These are phyloP conservation scores for Plasmodium sp. DNA, from an alignment of 169 alveolate genomes.

Conservation along the genomic window DNA sequence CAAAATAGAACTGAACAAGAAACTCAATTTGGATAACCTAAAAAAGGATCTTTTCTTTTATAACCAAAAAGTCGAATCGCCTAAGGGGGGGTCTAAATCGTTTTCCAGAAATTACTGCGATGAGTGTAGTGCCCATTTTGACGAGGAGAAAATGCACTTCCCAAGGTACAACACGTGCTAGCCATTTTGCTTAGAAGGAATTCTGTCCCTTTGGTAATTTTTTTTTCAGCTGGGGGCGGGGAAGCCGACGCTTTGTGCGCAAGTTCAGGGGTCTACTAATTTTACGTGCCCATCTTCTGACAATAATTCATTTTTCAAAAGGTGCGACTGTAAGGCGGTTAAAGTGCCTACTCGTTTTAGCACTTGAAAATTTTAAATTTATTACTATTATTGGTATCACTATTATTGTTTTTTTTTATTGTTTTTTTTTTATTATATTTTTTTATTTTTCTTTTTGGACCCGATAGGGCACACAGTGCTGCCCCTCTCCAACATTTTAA, in stretches of 20 bases:
- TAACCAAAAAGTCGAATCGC: slow-evolving; percentile 14
- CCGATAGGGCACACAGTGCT: not conserved
- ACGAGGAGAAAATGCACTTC: not conserved
- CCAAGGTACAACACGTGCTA: not conserved
- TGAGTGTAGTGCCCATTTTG: not conserved
- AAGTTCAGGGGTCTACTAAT: not conserved
- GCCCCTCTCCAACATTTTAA: not conserved
- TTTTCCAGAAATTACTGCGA: slow-evolving; percentile 4
- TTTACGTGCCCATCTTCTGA: not conserved
- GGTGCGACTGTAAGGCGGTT: not conserved
- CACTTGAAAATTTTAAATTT: not conserved
- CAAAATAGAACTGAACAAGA: not conserved
- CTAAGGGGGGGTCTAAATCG: not conserved
- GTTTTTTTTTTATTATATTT: not conserved
- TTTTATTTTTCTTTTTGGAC: not conserved
- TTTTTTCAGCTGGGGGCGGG: not conserved
- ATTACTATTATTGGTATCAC: too few species aligned
- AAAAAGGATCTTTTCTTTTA: slow-evolving; percentile 29
- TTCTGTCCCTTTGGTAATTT: not conserved
- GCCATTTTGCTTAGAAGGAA: not conserved
- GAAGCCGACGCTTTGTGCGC: not conserved
- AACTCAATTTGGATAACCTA: slow-evolving; percentile 3
- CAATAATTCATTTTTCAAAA: not conserved
- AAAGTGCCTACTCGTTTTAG: not conserved
- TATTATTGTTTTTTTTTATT: too few species aligned